Evolutionary conservation across 2,329 filamentous ascomycete genomes (phyloP), one percentile per base, ranked within the genome.

Genomic region (Talaromyces rugulosus): DNA sequence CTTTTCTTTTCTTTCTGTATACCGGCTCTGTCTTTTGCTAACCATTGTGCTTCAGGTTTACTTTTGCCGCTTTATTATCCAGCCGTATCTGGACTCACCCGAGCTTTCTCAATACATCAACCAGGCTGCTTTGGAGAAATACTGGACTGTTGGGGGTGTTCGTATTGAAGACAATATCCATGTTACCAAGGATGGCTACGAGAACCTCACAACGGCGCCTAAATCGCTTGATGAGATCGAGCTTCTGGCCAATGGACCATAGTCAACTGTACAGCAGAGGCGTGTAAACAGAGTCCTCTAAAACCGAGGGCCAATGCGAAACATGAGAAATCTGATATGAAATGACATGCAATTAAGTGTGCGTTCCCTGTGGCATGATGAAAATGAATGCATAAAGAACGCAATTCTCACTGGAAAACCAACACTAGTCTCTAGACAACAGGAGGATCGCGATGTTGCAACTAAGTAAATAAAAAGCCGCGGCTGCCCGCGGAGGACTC

Each of bases 111-210:
- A 89, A 70, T 96, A 87, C 71, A 96, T 97, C 69, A 87, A 96
- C 71, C 79, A 81, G 47, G 77, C 82, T 23, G 89, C 93, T 1
- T 76, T 97, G 44, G 83, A 91, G 12, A 85, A 84, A 68, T 97
- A 95, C 77, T 93, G 92, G 87, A 85, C 89, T 59, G 92, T 98
- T 0, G 95, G 94, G 16, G 95, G 95, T 36, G 92, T 96, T 30
- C 85, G 95, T 54, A 96, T 98, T 64, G 95, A 99, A 78, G 92
- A 98, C 71, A 91, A 94, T 73, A 84, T 98, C 44, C 81, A 95
- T 27, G 87, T 98, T 55, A 95, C 89, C 1, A 82, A 89, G 64
- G 80, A 85, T 28, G 92, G 93, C 0, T 87, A 87, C 69, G 92
- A 97, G 76, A 96, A 96, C 71, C 72, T 98, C 72, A 96, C 92